A percentile compares a stretch with the other conserved stretches of the same genome.
phyloP scores from a whole-genome alignment of 192 early-diverging fungal species.

The Mortierella hygrophila region DNA sequence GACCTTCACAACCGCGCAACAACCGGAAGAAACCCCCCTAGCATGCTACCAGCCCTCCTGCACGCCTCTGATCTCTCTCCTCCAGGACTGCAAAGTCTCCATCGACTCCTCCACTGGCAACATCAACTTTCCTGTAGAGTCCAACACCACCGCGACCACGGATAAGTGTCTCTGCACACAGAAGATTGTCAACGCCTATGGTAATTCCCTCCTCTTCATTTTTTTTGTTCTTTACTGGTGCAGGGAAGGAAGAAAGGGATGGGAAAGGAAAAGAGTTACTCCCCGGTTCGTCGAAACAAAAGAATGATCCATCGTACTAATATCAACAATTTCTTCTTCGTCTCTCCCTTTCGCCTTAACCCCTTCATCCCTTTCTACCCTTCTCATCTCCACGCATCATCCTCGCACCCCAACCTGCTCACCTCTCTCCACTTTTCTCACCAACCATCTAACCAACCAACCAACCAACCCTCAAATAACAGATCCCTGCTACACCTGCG shows the following conservation, averaged over 20 bases:
- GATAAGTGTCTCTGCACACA: conserved; percentile 5
- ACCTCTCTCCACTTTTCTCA: background rate
- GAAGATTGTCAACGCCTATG: conserved; percentile 4
- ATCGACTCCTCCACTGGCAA: background rate
- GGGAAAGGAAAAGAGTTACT: background rate
- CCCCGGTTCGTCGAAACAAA: background rate
- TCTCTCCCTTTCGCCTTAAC: background rate
- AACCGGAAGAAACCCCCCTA: background rate
- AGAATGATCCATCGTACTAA: background rate
- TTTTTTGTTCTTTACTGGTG: background rate
- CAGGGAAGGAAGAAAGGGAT: background rate
- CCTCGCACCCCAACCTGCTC: too few species aligned
- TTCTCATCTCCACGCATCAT: background rate
- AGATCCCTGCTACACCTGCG: conserved; percentile 11
- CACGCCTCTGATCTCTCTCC: background rate
- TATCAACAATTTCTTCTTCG: background rate
- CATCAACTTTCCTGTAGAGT: conserved; percentile 1
- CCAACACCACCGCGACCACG: background rate
- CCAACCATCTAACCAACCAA: background rate
- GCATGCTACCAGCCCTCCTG: conserved; percentile 10
- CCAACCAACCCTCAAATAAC: background rate
- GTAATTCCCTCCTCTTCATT: background rate
- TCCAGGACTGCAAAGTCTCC: conserved; percentile 2
- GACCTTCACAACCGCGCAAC: background rate
- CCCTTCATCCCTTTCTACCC: background rate